These are phyloP conservation scores for Globisporangium carolinianum DNA, from an alignment of 352 stramenopile genomes.

Conservation along the genomic window DNA sequence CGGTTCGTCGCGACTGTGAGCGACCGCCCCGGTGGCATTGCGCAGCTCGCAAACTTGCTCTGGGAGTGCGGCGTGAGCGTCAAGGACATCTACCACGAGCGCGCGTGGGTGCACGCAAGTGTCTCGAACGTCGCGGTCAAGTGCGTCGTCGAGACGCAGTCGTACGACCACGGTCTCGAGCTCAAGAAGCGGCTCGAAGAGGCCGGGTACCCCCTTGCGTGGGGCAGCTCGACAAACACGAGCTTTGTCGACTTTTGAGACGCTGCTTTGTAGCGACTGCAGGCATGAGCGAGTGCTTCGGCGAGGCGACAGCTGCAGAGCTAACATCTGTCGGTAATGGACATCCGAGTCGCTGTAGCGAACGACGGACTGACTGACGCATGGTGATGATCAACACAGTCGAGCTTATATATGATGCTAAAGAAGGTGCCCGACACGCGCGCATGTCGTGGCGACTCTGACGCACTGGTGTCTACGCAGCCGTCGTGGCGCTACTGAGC, in stretches of 20 bases:
- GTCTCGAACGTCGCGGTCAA: conserved; percentile 95
- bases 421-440: not conserved
- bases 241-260: conserved; percentile 20
- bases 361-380: too few species aligned
- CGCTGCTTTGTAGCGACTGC: too few species aligned
- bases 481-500: not conserved
- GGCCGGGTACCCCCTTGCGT: conserved; percentile 86
- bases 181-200: conserved; percentile 83
- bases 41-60: conserved; percentile 87
- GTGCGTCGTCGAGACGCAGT: conserved; percentile 94
- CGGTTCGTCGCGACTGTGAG: conserved; percentile 96
- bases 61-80: conserved; percentile 87
- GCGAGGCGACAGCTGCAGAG: too few species aligned
- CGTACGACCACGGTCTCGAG: conserved; percentile 87
- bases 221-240: conserved; percentile 35
- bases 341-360: too few species aligned
- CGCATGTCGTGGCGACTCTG: too few species aligned
- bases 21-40: conserved; percentile 93
- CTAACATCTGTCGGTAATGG: too few species aligned
- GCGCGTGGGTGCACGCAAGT: conserved; percentile 92
- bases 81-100: conserved; percentile 98
- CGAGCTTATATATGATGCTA: not conserved
- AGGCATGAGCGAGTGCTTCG: too few species aligned
- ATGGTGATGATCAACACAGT: too few species aligned
- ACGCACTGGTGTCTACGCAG: too few species aligned